Base-by-base conservation (phyloP, 2,329 filamentous ascomycete species). In the Alternaria hordeiaustralica region DNA sequence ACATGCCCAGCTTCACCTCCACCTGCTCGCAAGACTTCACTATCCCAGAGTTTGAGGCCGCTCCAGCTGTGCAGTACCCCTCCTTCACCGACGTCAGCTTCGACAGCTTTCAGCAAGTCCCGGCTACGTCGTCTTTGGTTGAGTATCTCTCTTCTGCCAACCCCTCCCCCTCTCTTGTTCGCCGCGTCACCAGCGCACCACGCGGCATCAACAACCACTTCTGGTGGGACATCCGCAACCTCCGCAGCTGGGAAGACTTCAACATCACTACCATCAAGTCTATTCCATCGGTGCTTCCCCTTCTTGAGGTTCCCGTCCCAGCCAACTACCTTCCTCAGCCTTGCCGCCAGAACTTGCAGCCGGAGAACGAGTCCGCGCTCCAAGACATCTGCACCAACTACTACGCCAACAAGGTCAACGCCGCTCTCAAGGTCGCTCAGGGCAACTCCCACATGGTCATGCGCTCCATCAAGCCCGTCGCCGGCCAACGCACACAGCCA, bases 161-260 rank as follows among this genome's bases (percentile, higher is more conserved):
- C 76, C 94, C 94, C 20, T 90, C 93, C 21, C 91, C 94, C 18
- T 90, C 91, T 44, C 85, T 97, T 33, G 93, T 97, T 41, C 91
- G 91, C 75, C 92, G 90, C 70, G 88, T 95, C 70, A 92, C 91
- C 63, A 90, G 91, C 76, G 78, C 89, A 82, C 88, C 85, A 67
- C 92, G 89, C 78, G 89, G 86, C 74, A 87, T 86, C 80, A 90
- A 87, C 73, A 93, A 90, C 79, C 90, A 97, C 83, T 97, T 95
- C 80, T 98, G 95, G 95, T 97, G 93, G 92, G 95, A 98, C 75
- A 87, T 97, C 62, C 92, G 95, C 71, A 95, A 96, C 78, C 85
- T 97, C 69, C 89, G 92, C 66, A 87, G 89, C 65, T 97, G 95
- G 95, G 87, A 87, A 55, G 87, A 88, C 71, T 97, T 97, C 86